Percentiles rank a stretch among this genome's conserved stretches.
phyloP scores from a whole-genome alignment of 116 monocot genomes.

The Trichopus zeylanicus region DNA sequence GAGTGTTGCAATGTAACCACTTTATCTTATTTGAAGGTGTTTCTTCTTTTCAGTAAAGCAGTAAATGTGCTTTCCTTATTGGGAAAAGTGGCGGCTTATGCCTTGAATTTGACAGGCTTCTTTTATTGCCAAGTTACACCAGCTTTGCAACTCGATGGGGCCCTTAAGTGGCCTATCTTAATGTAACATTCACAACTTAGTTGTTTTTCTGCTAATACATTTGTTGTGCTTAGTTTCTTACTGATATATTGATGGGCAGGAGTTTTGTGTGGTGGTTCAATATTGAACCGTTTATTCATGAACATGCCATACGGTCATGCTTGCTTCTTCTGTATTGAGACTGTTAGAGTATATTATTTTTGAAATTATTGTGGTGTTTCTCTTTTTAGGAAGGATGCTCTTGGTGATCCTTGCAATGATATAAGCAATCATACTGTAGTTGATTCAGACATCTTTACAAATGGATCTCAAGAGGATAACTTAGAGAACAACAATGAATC shows the following conservation, averaged over 20 bases:
- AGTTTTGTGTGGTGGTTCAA: neutral
- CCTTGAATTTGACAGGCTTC: conserved; percentile 57
- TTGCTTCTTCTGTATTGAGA: neutral
- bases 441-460: conserved; percentile 3
- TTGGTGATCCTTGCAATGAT: neutral
- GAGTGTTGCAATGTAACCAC: neutral
- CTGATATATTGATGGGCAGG: neutral
- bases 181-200: conserved; percentile 23
- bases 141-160: conserved; percentile 17
- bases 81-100: conserved; percentile 57
- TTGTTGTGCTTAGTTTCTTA: neutral
- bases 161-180: conserved; percentile 13
- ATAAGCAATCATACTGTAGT: neutral
- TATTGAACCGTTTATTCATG: no score
- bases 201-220: neutral
- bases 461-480: conserved; percentile 13
- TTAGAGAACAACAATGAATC: conserved; percentile 3
- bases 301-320: no score
- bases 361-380: neutral
- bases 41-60: conserved; percentile 40
- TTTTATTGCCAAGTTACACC: conserved; percentile 57
- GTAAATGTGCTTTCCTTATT: conserved; percentile 50
- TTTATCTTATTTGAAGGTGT: neutral
- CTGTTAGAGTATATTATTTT: neutral
- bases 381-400: conserved; percentile 27